Base-by-base conservation (phyloP, 805 yeast species). In the Wickerhamiella bombiphila region DNA sequence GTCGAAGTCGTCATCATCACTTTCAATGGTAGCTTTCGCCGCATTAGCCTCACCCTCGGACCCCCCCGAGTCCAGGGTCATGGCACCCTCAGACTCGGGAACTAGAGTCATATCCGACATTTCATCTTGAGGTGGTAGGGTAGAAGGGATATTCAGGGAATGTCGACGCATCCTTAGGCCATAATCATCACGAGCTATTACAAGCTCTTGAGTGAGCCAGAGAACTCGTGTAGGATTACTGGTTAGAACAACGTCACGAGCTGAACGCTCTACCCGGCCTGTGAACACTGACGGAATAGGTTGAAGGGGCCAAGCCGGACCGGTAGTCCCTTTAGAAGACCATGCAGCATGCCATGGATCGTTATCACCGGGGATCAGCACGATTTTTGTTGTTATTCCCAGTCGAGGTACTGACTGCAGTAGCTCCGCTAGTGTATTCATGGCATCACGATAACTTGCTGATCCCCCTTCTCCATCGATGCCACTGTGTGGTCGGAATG, bases 271-370 rank as follows among this genome's bases (percentile, higher is more conserved):
- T 26, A 88, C 58, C 42, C 91, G 65, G 40, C 67, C 72, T 3
- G 80, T 73, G 53, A 88, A 86, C 2, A 78, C 59, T 19, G 64
- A 61, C 0, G 97, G 94, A 2, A 91, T 67, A 0, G 74, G 65
- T 15, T 64, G 61, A 50, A 77, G 80, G 0, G 98, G 98, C 75
- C 82, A 75, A 6, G 67, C 44, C 1, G 70, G 57, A 2, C 59
- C 45, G 0, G 75, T 64, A 3, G 88, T 85, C 35, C 76, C 26
- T 13, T 13, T 13, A 22, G 30, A 64, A 1, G 80, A 68, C 34
- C 68, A 69, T 38, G 76, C 64, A 1, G 91, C 71, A 25, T 76
- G 75, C 96, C 97, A 91, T 0, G 95, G 95, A 58, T 91, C 99
- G 47, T 82, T 80, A 30, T 73, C 72, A 1, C 98, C 97, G 0